A percentile compares a stretch with the other conserved stretches of the same genome.
Conservation (phyloP, 1,284 basidiomycete genomes). For the Fomitopsis schrenkii region DNA sequence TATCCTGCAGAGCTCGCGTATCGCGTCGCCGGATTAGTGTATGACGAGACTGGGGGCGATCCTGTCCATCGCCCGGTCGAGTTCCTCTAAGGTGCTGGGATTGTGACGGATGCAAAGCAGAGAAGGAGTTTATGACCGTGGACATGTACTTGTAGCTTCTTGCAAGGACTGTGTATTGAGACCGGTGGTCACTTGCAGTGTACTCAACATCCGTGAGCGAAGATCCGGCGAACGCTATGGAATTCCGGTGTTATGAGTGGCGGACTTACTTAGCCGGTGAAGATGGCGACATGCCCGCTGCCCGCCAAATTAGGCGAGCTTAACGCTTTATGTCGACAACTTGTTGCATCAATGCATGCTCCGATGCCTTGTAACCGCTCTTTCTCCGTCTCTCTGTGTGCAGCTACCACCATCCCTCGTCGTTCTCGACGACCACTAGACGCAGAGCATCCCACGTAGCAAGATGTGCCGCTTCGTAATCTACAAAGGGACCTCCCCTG, state of each 20-base stretch:
- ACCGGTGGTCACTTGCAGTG: not conserved
- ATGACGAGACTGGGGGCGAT: constrained; percentile 76
- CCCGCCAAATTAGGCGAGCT: not conserved
- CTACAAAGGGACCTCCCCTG: constrained; percentile 87
- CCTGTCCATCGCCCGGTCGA: constrained; percentile 63
- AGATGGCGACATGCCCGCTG: not conserved
- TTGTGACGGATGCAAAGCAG: constrained; percentile 5
- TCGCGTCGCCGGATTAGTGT: constrained; percentile 79
- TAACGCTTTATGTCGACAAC: not conserved
- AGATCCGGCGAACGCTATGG: not conserved
- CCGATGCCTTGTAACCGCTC: not conserved
- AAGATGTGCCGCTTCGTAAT: constrained; percentile 86
- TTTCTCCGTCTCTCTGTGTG: not conserved
- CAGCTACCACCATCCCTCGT: constrained; percentile 3
- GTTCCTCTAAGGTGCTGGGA: constrained; percentile 39
- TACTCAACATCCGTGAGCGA: not conserved
- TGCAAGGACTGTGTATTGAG: not conserved
- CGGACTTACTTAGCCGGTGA: not conserved
- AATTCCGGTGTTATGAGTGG: not conserved
- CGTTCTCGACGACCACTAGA: not conserved
- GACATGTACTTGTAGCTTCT: constrained; percentile 3
- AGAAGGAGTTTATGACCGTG: not conserved
- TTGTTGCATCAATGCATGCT: not conserved
- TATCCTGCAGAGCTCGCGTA: constrained; percentile 66
- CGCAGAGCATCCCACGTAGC: not conserved